phyloP scores from a whole-genome alignment of 2,329 filamentous ascomycete species.

The Alternaria panax region DNA sequence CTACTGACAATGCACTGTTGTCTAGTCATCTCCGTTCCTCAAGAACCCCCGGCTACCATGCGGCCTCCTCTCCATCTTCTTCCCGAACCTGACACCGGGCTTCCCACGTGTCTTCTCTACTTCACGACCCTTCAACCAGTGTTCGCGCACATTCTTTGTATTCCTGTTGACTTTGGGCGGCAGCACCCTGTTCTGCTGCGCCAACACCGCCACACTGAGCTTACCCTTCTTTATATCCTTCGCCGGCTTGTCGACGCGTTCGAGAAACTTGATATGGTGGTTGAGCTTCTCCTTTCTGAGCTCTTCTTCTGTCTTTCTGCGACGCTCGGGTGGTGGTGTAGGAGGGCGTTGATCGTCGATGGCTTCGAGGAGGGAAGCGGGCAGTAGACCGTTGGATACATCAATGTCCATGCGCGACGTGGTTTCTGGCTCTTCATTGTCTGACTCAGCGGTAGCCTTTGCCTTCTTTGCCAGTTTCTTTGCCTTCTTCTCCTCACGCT shows the following conservation, averaged over 20 bases:
- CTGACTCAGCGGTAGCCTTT: slow-evolving; percentile 9
- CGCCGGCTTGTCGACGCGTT: slow-evolving; percentile 55
- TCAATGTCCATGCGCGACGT: slow-evolving; percentile 23
- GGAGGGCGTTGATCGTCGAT: slow-evolving; percentile 55
- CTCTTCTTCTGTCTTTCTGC: slow-evolving; percentile 34
- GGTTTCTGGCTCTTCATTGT: slow-evolving; percentile 11
- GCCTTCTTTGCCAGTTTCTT: slow-evolving; percentile 35
- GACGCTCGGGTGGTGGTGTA: slow-evolving; percentile 50
- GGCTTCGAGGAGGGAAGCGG: slow-evolving; percentile 59
- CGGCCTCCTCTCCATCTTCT: slow-evolving; percentile 41
- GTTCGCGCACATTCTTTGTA: slow-evolving; percentile 48
- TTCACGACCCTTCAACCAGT: slow-evolving; percentile 54
- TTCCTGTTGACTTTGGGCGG: slow-evolving; percentile 54
- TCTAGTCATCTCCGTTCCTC: slow-evolving; percentile 35
- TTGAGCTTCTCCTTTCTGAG: slow-evolving; percentile 55
- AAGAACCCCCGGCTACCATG: slow-evolving; percentile 42
- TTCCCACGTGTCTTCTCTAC: slow-evolving; percentile 36
- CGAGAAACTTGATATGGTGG: slow-evolving; percentile 58
- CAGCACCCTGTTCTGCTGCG: slow-evolving; percentile 51
- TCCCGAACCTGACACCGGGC: slow-evolving; percentile 26
- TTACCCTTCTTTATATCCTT: slow-evolving; percentile 61
- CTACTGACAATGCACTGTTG: not conserved
- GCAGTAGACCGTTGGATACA: slow-evolving; percentile 59
- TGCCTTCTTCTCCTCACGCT: slow-evolving; percentile 40
- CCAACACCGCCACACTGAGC: slow-evolving; percentile 59